Conservation (phyloP, 306 rosid genomes). For the Trifolium subterraneum region DNA sequence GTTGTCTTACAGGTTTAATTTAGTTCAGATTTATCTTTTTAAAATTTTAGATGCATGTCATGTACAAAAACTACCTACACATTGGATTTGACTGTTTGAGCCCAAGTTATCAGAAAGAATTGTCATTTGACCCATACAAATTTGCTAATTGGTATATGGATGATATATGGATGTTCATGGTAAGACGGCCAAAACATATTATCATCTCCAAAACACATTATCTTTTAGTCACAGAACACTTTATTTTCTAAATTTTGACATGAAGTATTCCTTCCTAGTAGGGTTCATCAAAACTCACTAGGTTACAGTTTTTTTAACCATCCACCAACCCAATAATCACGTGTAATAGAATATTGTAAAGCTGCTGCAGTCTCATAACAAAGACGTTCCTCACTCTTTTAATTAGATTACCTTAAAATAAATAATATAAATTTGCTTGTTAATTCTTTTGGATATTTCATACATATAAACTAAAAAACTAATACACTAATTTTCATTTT, state of each 20-base stretch:
- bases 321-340: constrained; percentile 18
- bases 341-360: constrained; percentile 28
- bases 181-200: constrained; percentile 24
- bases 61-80: background rate
- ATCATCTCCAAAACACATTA: background rate
- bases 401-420: background rate
- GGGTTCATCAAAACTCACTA: constrained; percentile 13
- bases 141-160: constrained; percentile 21
- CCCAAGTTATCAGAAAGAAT: constrained; percentile 14
- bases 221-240: constrained; percentile 6
- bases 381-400: constrained; percentile 1
- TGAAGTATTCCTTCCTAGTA: background rate
- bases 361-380: constrained; percentile 19
- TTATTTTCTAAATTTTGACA: background rate
- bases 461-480: constrained; percentile 30
- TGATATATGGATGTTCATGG: constrained; percentile 41
- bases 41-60: constrained; percentile 6
- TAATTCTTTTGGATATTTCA: constrained; percentile 23
- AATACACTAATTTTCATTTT: constrained; percentile 39
- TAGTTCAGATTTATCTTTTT: background rate
- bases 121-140: constrained; percentile 5
- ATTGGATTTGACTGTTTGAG: constrained; percentile 4
- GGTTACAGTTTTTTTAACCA: constrained; percentile 19
- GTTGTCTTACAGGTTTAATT: constrained; percentile 77
- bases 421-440: constrained; percentile 12